Base-by-base conservation (phyloP, 352 stramenopile genomes). In the Globisporangium nunn region DNA sequence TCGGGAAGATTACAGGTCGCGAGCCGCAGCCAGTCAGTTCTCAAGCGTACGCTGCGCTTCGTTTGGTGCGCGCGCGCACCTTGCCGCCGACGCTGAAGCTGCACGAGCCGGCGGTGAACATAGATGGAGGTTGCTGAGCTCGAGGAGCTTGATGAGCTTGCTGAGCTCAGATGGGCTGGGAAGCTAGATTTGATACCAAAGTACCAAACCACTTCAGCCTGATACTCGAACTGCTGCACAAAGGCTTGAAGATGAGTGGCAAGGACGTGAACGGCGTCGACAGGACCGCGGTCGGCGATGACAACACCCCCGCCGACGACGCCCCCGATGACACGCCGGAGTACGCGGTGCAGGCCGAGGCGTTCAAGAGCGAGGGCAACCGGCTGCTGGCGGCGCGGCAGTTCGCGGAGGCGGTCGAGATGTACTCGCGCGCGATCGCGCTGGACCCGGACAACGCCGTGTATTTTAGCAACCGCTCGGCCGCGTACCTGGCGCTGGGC, bases 311-410 rank as follows among this genome's bases (percentile, higher is more conserved):
- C 10, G 53, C 35, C 28, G 58, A 63, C 43, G 52, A 50, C 37
- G 30, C 29, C n/a, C 33, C 17, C 30, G 40, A 54, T 23, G 40
- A 23, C 54, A 57, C 17, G 46, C 58, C 67, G 39, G 78, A 89
- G 59, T 86, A 77, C 51, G 70, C 64, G 40, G 72, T 67, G 56
- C 81, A 92, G 66, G 85, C 87, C 55, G 85, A 94, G 49, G 64
- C 63, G 49, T 95, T 94, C 68, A 96, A 96, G 70, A 68, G 52
- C 6, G 64, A 92, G n/a, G 87, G 87, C 68, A 96, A 96, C 58
- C 61, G 52, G 35, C 61, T 87, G 33, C 68, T 96, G 40, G 73
- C 76, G 8, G 74, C 70, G 8, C 81, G 83, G 57, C 60, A 93
- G 49, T 81, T 71, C 50, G 52, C 49, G 2, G 74, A 87, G 6